Evolutionary conservation across 2,329 filamentous ascomycete genomes (phyloP), one percentile per base, ranked within the genome.

Genomic region (Ceratocystis variospora): DNA sequence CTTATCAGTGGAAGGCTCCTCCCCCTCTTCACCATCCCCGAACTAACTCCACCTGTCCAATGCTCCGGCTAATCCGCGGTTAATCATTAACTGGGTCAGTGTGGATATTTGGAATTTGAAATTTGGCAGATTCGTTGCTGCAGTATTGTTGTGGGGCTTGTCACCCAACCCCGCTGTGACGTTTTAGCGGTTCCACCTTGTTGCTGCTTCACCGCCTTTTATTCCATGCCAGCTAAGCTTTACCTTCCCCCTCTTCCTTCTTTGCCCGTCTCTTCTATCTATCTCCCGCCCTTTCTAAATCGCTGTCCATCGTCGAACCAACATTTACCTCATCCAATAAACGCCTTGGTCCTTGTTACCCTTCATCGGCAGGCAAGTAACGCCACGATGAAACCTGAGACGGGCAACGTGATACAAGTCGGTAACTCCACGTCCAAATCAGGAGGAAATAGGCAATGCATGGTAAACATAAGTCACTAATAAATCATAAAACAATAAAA

Each of bases 151-250:
- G 61, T 12, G 37, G 61, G 61, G 17, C 33, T 41, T 10, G 59
- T 61, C 22, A 17, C 28, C 8, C 61, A 55, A 62, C 64, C 64
- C 64, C 64, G 64, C 64, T 28, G 64, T 65, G 53, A 61, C 53
- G 44, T 65, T 61, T 59, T 59, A 61, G 55, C 61, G 53, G 63
- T 19, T 59, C 37, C 45, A 45, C 55, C 22, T 44, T 17, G 12
- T n/a, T 7, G 8, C 25, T 41, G 28, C 53, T 46, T 61, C 64
- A 65, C 64, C 64, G 64, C 64, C 64, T 65, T 41, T 65, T 65
- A 59, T 59, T 15, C 55, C n/a, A 59, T 17, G 48, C 22, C 48
- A 53, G 10, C 48, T 25, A 53, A 10, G 8, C 48, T 50, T 50
- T 53, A 41, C 10, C 37, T 5, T 41, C 37, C 37, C 37, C 37